A percentile compares a stretch with the other conserved stretches of the same genome.
These are phyloP conservation scores for Thermomyces lanuginosus DNA, from an alignment of 2,329 filamentous ascomycete genomes.

Conservation along the genomic window DNA sequence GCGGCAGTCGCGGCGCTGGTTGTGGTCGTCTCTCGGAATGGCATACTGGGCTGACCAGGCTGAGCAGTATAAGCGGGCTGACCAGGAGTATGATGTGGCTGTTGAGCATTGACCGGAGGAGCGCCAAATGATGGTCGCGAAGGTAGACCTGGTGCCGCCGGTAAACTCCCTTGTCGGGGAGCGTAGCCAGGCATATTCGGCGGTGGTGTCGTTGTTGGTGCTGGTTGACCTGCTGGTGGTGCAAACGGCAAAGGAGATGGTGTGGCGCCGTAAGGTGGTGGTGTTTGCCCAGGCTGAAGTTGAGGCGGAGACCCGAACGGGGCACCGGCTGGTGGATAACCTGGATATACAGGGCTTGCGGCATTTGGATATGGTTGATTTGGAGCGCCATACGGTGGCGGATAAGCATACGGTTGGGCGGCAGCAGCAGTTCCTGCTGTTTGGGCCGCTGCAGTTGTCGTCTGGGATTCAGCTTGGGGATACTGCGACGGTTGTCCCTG, in stretches of 20 bases:
- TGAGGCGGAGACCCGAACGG: conserved; percentile 6
- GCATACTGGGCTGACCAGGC: conserved; percentile 11
- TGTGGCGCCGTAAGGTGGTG: conserved; percentile 23
- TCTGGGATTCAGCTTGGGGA: conserved; percentile 30
- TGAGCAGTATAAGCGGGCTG: conserved; percentile 21
- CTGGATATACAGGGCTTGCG: conserved; percentile 21
- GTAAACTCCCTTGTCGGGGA: conserved; percentile 37
- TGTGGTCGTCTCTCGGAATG: conserved; percentile 15
- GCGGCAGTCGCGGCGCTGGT: conserved; percentile 15
- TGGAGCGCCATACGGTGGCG: conserved; percentile 27
- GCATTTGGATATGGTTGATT: conserved; percentile 29
- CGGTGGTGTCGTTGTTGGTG: conserved; percentile 31
- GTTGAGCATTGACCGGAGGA: conserved; percentile 36
- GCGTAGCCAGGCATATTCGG: conserved; percentile 23
- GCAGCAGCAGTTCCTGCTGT: conserved; percentile 28
- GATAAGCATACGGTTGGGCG: conserved; percentile 21
- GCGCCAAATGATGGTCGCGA: conserved; percentile 43
- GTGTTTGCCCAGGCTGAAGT: conserved; percentile 12
- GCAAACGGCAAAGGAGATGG: conserved; percentile 27
- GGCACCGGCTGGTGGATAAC: conserved; percentile 14
- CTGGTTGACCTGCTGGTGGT: conserved; percentile 7
- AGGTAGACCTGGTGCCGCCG: conserved; percentile 41
- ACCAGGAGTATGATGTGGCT: conserved; percentile 41
- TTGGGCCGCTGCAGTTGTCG: too few species aligned
- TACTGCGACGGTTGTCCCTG: conserved; percentile 29